These are phyloP conservation scores for Mycena albidolilacea DNA, from an alignment of 768 basidiomycete species.

Conservation along the genomic window DNA sequence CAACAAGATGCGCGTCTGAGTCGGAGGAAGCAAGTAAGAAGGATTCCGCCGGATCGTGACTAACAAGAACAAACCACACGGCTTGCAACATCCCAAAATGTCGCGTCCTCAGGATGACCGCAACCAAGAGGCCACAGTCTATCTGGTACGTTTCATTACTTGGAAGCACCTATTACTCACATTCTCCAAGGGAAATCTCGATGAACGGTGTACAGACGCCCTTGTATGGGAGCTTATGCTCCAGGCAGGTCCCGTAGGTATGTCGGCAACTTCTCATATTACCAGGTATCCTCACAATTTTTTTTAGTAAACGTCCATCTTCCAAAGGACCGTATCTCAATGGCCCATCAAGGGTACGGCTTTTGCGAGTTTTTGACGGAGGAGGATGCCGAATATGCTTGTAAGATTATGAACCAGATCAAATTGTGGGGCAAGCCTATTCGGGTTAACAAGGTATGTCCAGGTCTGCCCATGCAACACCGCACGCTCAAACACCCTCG, in stretches of 20 bases:
- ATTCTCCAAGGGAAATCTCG: conserved; percentile 87
- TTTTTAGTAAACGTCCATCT: conserved; percentile 94
- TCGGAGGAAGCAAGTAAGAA: neutral
- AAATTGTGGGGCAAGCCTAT: conserved; percentile 99
- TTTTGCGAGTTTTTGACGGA: conserved; percentile 99
- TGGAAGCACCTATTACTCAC: conserved; percentile 23
- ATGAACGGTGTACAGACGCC: conserved; percentile 94
- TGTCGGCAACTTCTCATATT: conserved; percentile 45
- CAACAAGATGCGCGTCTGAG: conserved; percentile 4
- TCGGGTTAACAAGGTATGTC: conserved; percentile 94
- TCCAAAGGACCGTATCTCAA: conserved; percentile 98
- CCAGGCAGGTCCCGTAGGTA: conserved; percentile 98
- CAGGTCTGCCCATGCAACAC: conserved; percentile 34
- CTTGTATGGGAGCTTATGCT: conserved; percentile 99
- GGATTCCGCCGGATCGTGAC: neutral
- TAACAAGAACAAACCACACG: conserved; percentile 23
- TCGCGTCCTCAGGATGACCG: conserved; percentile 88
- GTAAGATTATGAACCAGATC: conserved; percentile 99
- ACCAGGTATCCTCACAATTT: conserved; percentile 13
- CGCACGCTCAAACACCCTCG: conserved; percentile 34
- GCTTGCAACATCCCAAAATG: conserved; percentile 51
- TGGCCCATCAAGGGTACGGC: conserved; percentile 99
- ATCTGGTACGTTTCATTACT: conserved; percentile 67
- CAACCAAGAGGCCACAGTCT: conserved; percentile 93
- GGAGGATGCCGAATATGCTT: conserved; percentile 99